Percentiles rank a stretch among this genome's conserved stretches.
Evolutionary conservation across 2,329 filamentous ascomycete species (phyloP).

Genomic region (Apiospora koreana): DNA sequence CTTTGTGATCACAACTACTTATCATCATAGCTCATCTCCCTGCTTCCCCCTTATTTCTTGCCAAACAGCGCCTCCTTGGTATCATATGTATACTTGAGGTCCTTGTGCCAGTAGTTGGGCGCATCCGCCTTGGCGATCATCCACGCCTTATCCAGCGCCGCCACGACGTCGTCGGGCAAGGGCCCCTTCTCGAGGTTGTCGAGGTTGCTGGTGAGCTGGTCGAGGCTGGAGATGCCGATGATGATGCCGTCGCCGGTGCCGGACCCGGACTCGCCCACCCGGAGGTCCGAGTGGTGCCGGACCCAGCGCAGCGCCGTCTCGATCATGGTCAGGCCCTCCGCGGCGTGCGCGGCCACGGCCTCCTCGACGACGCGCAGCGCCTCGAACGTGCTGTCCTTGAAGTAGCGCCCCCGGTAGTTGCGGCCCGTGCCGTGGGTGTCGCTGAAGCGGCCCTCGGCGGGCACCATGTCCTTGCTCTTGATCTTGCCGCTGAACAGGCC

Average conservation of each 20-base stretch:
- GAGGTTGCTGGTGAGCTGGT: slow-evolving; percentile 60
- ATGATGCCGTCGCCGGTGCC: slow-evolving; percentile 60
- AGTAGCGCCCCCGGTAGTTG: slow-evolving; percentile 70
- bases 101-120: slow-evolving; percentile 56
- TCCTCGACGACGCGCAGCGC: slow-evolving; percentile 69
- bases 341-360: slow-evolving; percentile 62
- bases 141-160: slow-evolving; percentile 79
- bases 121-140: slow-evolving; percentile 61
- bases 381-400: slow-evolving; percentile 63
- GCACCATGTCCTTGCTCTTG: slow-evolving; percentile 63
- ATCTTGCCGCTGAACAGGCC: slow-evolving; percentile 81
- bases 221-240: slow-evolving; percentile 58
- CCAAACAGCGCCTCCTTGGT: slow-evolving; percentile 61
- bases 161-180: slow-evolving; percentile 73
- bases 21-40: too few species aligned
- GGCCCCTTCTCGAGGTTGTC: slow-evolving; percentile 66
- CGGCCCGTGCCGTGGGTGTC: slow-evolving; percentile 49
- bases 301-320: slow-evolving; percentile 76
- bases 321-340: slow-evolving; percentile 60
- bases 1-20: too few species aligned
- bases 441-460: slow-evolving; percentile 70
- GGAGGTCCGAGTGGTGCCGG: slow-evolving; percentile 66
- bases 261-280: slow-evolving; percentile 25
- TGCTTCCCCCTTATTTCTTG: slow-evolving; percentile 33
- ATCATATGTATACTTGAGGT: slow-evolving; percentile 68